Evolutionary conservation across 768 basidiomycete species (phyloP).

Genomic region (Suillus tomentosus): DNA sequence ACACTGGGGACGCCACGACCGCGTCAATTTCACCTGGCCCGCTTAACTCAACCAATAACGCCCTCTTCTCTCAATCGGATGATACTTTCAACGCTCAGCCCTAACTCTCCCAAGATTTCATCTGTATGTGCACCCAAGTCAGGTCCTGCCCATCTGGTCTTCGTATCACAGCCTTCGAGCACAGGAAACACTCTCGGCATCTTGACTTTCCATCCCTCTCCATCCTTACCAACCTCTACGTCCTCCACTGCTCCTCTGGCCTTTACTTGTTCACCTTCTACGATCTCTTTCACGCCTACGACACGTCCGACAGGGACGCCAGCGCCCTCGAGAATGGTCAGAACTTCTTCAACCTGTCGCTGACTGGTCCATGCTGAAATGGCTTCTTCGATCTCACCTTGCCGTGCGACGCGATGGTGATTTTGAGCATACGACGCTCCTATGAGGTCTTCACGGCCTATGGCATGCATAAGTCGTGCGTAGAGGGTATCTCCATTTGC

Average conservation of each 20-base stretch:
- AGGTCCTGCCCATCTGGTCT: conserved; percentile 70
- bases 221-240: conserved; percentile 49
- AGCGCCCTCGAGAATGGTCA: conserved; percentile 47
- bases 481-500: conserved; percentile 75
- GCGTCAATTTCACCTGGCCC: too few relatives aligned
- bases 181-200: conserved; percentile 68
- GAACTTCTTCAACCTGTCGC: conserved; percentile 55
- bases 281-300: conserved; percentile 60
- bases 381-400: conserved; percentile 57
- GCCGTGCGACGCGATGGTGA: conserved; percentile 43
- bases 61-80: conserved; percentile 41
- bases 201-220: conserved; percentile 61
- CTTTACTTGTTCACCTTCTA: conserved; percentile 56
- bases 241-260: conserved; percentile 60
- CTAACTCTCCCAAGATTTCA: conserved; percentile 49
- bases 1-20: too few relatives aligned
- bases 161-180: conserved; percentile 57
- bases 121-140: conserved; percentile 63
- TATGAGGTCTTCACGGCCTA: conserved; percentile 59
- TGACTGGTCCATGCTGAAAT: conserved; percentile 61
- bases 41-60: conserved; percentile 35
- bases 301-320: conserved; percentile 69
- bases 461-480: conserved; percentile 61
- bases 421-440: conserved; percentile 52
- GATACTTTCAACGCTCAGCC: conserved; percentile 40